Conservation (phyloP, 805 yeast genomes). For the Pichia deserticola region DNA sequence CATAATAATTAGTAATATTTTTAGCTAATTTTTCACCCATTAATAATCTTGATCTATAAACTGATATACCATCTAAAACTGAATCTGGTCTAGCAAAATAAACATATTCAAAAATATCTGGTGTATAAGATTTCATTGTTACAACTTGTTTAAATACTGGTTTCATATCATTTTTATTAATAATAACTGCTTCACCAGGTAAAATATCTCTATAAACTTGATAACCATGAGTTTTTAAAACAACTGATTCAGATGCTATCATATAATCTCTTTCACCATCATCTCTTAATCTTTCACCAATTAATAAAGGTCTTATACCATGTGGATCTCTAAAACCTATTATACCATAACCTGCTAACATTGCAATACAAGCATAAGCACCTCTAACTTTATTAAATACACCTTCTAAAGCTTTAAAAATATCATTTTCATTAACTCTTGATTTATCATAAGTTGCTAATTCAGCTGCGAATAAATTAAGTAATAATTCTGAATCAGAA, state of each 20-base stretch:
- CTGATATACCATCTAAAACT: constrained; percentile 93
- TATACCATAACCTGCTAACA: constrained; percentile 93
- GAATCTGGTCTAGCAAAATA: constrained; percentile 98
- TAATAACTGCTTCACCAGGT: constrained; percentile 96
- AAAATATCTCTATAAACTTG: constrained; percentile 68
- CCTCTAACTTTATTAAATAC: constrained; percentile 80
- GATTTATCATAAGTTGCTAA: constrained; percentile 86
- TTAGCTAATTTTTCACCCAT: constrained; percentile 91
- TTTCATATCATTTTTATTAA: constrained; percentile 61
- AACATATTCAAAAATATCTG: constrained; percentile 95
- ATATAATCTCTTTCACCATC: constrained; percentile 79
- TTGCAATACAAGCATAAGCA: constrained; percentile 93
- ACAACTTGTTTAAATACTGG: constrained; percentile 88
- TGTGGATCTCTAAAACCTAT: constrained; percentile 96
- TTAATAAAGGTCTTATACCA: constrained; percentile 86
- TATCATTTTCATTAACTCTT: constrained; percentile 85
- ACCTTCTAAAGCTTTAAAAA: constrained; percentile 79
- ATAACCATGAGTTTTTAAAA: constrained; percentile 86
- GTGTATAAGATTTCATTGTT: constrained; percentile 70
- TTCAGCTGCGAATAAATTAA: constrained; percentile 88
- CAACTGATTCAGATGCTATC: constrained; percentile 95
- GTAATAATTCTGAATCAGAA: constrained; percentile 84
- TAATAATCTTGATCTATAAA: constrained; percentile 81
- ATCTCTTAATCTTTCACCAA: constrained; percentile 68
- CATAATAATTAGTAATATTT: constrained; percentile 43